A percentile compares a stretch with the other conserved stretches of the same genome.
Conservation (phyloP, 805 yeast species). For the Saturnispora ahearnii region DNA sequence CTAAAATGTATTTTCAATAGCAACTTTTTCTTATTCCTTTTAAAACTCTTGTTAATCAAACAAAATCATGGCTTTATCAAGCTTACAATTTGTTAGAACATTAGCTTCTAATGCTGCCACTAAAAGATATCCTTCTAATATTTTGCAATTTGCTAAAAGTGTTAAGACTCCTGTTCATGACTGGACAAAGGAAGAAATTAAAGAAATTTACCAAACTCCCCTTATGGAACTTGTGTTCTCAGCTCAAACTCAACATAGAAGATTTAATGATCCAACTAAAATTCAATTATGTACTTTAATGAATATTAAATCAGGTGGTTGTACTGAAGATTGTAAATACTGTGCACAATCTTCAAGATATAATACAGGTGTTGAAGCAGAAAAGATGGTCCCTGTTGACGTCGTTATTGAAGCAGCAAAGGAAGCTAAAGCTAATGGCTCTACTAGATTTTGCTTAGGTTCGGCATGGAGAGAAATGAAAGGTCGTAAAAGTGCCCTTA, state of each 20-base stretch:
- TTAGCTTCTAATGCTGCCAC: constrained; percentile 3
- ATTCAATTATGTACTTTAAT: constrained; percentile 70
- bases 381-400: constrained; percentile 50
- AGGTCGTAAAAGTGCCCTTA: constrained; percentile 62
- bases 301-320: constrained; percentile 73
- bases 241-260: constrained; percentile 60
- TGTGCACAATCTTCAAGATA: constrained; percentile 69
- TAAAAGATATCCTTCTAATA: neutral
- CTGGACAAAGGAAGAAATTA: constrained; percentile 58
- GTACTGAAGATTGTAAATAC: constrained; percentile 74
- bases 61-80: neutral
- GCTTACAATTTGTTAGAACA: constrained; percentile 1
- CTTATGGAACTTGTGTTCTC: constrained; percentile 49
- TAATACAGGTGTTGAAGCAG: constrained; percentile 65
- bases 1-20: neutral
- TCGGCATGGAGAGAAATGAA: constrained; percentile 86
- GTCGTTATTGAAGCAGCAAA: constrained; percentile 56
- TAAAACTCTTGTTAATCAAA: neutral
- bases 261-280: constrained; percentile 56
- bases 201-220: constrained; percentile 56
- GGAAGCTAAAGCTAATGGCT: constrained; percentile 59
- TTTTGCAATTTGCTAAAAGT: constrained; percentile 3
- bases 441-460: constrained; percentile 77
- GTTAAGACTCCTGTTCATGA: constrained; percentile 22
- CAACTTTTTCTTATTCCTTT: neutral